phyloP scores from a whole-genome alignment of 1,284 basidiomycete species.

The Sporisorium exsertum region DNA sequence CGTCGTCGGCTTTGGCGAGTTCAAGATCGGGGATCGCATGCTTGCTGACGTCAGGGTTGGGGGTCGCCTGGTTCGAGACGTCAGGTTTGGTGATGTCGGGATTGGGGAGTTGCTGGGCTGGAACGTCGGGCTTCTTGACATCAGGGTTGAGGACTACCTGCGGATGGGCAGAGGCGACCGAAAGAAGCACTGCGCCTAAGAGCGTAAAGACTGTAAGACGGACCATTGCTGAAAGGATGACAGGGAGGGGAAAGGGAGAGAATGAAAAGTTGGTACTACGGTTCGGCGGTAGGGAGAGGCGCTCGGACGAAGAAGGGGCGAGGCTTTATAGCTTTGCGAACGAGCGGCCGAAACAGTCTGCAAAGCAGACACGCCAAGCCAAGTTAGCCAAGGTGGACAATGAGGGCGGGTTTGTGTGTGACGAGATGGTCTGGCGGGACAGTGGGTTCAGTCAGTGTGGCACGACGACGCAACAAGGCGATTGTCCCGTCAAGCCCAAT shows the following conservation, averaged over 20 bases:
- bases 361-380: neutral
- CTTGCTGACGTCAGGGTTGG: neutral
- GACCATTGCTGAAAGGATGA: conserved; percentile 8
- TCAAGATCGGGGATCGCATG: too few relatives aligned
- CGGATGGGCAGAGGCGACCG: conserved; percentile 8
- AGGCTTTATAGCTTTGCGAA: neutral
- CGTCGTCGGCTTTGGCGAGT: too few relatives aligned
- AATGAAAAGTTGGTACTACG: too few relatives aligned
- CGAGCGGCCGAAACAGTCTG: neutral
- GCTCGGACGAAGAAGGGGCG: neutral
- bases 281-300: too few relatives aligned
- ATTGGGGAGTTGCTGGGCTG: neutral
- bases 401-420: neutral
- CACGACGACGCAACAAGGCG: neutral
- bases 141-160: neutral
- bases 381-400: neutral
- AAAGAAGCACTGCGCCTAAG: conserved; percentile 17
- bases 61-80: neutral
- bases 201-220: conserved; percentile 11
- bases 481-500: neutral
- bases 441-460: neutral
- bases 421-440: neutral
- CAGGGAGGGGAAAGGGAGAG: neutral
- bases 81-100: neutral
- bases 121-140: neutral